A percentile compares a stretch with the other conserved stretches of the same genome.
Conservation (phyloP, 2,329 filamentous ascomycete genomes). For the Leptographium wingfieldii region DNA sequence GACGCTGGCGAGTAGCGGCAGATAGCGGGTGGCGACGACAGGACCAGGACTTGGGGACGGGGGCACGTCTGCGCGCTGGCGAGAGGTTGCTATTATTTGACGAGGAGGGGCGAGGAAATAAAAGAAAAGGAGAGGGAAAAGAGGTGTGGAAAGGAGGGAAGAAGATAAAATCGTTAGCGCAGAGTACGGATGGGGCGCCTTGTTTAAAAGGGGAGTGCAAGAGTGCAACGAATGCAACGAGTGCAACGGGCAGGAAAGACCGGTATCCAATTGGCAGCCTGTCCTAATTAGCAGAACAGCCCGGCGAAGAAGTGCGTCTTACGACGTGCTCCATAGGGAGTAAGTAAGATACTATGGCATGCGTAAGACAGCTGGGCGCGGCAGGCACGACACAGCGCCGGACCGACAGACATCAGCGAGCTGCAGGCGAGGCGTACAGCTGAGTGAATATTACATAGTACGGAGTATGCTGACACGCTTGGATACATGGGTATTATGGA, state of each 20-base stretch:
- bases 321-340: background rate
- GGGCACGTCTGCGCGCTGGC: background rate
- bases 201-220: background rate
- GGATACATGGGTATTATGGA: background rate
- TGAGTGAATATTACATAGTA: background rate
- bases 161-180: slow-evolving; percentile 1
- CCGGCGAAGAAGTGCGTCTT: background rate
- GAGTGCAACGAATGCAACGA: background rate
- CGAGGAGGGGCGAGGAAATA: background rate
- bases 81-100: background rate
- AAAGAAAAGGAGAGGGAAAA: background rate
- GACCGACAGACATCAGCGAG: background rate
- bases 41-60: background rate
- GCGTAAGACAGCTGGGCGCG: background rate
- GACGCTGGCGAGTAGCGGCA: background rate
- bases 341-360: background rate
- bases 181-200: background rate
- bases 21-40: background rate
- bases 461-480: background rate
- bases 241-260: background rate
- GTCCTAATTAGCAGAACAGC: background rate
- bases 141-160: background rate
- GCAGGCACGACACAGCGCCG: background rate
- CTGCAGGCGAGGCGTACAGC: background rate
- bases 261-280: background rate